Evolutionary conservation across 2,329 filamentous ascomycete species (phyloP).

Genomic region (Rhinocladiella similis): DNA sequence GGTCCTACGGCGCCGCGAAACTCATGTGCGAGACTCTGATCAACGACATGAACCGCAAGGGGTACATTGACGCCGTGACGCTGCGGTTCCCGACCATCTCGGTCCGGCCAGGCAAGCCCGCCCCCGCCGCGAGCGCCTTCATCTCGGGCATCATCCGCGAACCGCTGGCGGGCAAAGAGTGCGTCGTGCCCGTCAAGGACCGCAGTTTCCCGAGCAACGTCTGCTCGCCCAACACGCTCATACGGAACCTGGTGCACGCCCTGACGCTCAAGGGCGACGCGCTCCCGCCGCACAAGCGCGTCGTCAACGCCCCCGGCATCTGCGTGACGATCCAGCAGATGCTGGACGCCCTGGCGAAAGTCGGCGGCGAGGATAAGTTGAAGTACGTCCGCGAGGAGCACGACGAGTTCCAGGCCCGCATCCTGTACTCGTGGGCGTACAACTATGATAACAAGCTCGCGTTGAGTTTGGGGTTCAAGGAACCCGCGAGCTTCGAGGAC

Average conservation of each 20-base stretch:
- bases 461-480: conserved; percentile 52
- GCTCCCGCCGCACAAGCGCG: conserved; percentile 47
- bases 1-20: conserved; percentile 65
- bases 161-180: conserved; percentile 57
- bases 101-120: conserved; percentile 61
- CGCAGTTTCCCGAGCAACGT: conserved; percentile 55
- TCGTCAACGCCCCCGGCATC: conserved; percentile 59
- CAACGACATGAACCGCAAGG: conserved; percentile 63
- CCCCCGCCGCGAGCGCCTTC: conserved; percentile 63
- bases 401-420: conserved; percentile 51
- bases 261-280: conserved; percentile 46
- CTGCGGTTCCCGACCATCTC: conserved; percentile 63
- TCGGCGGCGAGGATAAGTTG: conserved; percentile 55
- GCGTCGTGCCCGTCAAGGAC: conserved; percentile 53
- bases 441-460: conserved; percentile 56
- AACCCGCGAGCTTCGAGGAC: conserved; percentile 55
- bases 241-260: conserved; percentile 54
- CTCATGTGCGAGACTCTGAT: conserved; percentile 62
- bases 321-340: conserved; percentile 57
- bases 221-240: conserved; percentile 54
- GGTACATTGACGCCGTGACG: conserved; percentile 58
- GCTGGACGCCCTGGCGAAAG: conserved; percentile 55
- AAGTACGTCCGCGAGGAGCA: conserved; percentile 54
- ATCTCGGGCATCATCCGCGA: conserved; percentile 65
- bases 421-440: conserved; percentile 58